Evolutionary conservation across 2,329 filamentous ascomycete genomes (phyloP), one percentile per base, ranked within the genome.

Genomic region (Penicillium brasilianum): DNA sequence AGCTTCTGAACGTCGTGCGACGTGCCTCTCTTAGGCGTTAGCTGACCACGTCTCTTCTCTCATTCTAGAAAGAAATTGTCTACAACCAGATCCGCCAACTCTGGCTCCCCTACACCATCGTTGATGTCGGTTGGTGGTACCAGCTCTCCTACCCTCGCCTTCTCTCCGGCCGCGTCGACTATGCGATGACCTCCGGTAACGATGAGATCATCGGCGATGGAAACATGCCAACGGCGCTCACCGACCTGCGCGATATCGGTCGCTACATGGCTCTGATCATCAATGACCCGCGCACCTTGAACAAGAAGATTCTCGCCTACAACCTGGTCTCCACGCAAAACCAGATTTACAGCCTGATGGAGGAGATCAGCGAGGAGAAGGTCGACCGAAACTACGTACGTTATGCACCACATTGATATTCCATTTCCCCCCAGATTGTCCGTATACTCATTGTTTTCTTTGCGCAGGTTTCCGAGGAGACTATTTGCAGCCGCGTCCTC

Each of bases 61-160:
- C 20, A 22, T 11, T 50, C 37, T 62, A 81, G 73, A 87, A 87
- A 76, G 82, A 86, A 64, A 72, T 76, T 2, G 75, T 85, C 13
- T 78, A 83, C 67, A 78, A 83, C 59, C 78, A 83, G 56, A 75
- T 86, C 60, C 80, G 81, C 66, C 72, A 76, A 57, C 67, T 83
- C 1, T 72, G 76, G 34, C 76, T 87, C 1, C 82, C 83, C 0
- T 87, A 82, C 72, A 87, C 85, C 6, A 75, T 84, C 66, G 81
- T 87, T 53, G 85, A 87, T 62, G 79, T 86, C 13, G 85, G 85
- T n/a, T 85, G 77, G 76, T 87, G 85, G 85, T 83, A 84, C 67
- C 83, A 86, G 66, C 65, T 83, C 32, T 73, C 75, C 5, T 76
- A 81, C 57, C 80, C 80, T 13, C 68, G 67, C n/a, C 69, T 85